These are phyloP conservation scores for Obelidium mucronatum DNA, from an alignment of 192 early-diverging fungal species.

Conservation along the genomic window DNA sequence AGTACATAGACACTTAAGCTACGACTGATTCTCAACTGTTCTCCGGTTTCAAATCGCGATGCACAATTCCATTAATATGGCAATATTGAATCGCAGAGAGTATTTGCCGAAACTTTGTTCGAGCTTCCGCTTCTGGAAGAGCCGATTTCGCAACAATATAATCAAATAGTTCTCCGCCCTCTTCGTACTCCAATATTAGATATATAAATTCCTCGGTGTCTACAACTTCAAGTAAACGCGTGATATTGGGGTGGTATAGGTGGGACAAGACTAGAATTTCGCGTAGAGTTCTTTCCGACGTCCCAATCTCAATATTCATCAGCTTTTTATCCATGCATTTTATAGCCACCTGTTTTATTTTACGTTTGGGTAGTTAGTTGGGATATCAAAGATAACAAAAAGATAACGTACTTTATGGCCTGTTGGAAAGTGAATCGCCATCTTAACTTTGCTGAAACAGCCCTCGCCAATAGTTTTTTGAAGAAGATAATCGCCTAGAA, in stretches of 20 bases:
- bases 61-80: conserved; percentile 51
- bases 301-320: conserved; percentile 36
- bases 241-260: conserved; percentile 74
- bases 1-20: neutral
- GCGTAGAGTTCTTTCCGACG: conserved; percentile 52
- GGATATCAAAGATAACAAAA: conserved; percentile 16
- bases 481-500: conserved; percentile 40
- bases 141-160: conserved; percentile 72
- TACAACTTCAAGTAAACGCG: conserved; percentile 81
- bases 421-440: conserved; percentile 47
- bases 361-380: conserved; percentile 30
- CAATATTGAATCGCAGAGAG: conserved; percentile 54
- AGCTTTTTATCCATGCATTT: conserved; percentile 52
- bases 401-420: conserved; percentile 37
- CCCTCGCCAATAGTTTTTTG: conserved; percentile 58
- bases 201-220: conserved; percentile 78
- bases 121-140: conserved; percentile 47
- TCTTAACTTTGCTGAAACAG: conserved; percentile 56
- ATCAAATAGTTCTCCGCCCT: conserved; percentile 89
- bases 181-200: conserved; percentile 86
- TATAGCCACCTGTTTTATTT: conserved; percentile 54
- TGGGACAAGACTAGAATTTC: conserved; percentile 63
- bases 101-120: conserved; percentile 52
- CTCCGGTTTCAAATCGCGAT: conserved; percentile 59
- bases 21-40: conserved; percentile 42